Percentiles rank a stretch among this genome's conserved stretches.
Conservation (phyloP, 2,329 filamentous ascomycete genomes). For the Aspergillus spinulosporus region DNA sequence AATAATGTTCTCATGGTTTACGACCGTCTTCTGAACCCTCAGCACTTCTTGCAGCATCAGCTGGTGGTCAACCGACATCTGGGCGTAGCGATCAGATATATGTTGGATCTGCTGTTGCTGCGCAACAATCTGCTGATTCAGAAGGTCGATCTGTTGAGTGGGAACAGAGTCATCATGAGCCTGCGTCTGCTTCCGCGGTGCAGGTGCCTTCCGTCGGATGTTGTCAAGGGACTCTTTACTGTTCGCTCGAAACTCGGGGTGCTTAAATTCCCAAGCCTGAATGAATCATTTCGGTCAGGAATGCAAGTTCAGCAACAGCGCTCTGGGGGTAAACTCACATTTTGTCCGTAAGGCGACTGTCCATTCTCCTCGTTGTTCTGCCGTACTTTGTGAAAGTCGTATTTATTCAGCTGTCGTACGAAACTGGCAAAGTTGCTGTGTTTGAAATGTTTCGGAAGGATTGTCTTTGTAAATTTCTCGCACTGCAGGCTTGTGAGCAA, state of each 20-base stretch:
- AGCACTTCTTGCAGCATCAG: constrained; percentile 65
- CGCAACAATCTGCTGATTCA: constrained; percentile 83
- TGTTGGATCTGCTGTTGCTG: constrained; percentile 91
- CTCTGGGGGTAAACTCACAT: constrained; percentile 52
- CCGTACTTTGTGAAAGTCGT: constrained; percentile 97
- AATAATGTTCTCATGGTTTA: constrained; percentile 71
- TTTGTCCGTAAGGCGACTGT: constrained; percentile 76
- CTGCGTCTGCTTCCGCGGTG: constrained; percentile 72
- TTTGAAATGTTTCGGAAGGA: constrained; percentile 97
- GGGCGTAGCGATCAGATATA: constrained; percentile 79
- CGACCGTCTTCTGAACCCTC: constrained; percentile 67
- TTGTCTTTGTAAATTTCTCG: constrained; percentile 96
- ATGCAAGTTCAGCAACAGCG: not conserved
- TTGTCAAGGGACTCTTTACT: constrained; percentile 97
- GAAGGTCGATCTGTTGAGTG: constrained; percentile 82
- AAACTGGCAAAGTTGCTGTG: constrained; percentile 98
- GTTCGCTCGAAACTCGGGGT: constrained; percentile 92
- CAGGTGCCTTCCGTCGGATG: constrained; percentile 91
- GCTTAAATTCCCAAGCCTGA: constrained; percentile 93
- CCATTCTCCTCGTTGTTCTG: constrained; percentile 85
- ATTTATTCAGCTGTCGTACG: constrained; percentile 93
- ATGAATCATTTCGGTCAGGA: constrained; percentile 15
- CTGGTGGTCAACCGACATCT: constrained; percentile 68
- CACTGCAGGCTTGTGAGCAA: constrained; percentile 60
- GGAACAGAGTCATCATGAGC: constrained; percentile 73